A percentile compares a stretch with the other conserved stretches of the same genome.
Conservation (phyloP, 495 filamentous ascomycete species). For the Annulohypoxylon stygium region DNA sequence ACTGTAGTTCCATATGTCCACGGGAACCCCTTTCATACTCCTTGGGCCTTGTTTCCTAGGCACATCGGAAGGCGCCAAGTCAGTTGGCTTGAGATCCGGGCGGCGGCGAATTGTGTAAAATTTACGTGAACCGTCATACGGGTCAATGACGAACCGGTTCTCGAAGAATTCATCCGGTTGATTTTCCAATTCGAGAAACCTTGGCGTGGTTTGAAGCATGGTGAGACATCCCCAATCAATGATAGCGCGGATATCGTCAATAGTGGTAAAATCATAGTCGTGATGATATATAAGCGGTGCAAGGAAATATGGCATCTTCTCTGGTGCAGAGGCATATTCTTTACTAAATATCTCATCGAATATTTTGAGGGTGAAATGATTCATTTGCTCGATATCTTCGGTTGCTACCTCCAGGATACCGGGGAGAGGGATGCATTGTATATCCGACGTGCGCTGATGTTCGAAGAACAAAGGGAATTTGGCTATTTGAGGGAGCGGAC, state of each 20-base stretch:
- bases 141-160: constrained; percentile 78
- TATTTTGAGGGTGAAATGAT: constrained; percentile 76
- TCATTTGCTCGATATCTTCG: constrained; percentile 65
- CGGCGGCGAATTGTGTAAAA: constrained; percentile 64
- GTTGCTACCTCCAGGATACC: constrained; percentile 57
- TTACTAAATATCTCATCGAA: constrained; percentile 95
- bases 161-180: constrained; percentile 69
- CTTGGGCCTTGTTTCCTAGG: constrained; percentile 47
- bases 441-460: constrained; percentile 67
- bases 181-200: constrained; percentile 62
- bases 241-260: constrained; percentile 50
- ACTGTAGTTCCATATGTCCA: constrained; percentile 61
- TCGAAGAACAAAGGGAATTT: constrained; percentile 78
- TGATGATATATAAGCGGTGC: constrained; percentile 68
- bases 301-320: constrained; percentile 87
- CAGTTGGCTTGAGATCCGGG: constrained; percentile 59
- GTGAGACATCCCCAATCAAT: constrained; percentile 78
- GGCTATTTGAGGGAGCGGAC: constrained; percentile 73
- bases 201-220: constrained; percentile 47
- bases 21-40: constrained; percentile 26
- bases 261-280: constrained; percentile 42
- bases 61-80: constrained; percentile 55
- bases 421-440: constrained; percentile 59
- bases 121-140: constrained; percentile 77
- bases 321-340: constrained; percentile 71